phyloP scores from a whole-genome alignment of 2,329 filamentous ascomycete species.

The Cercospora berteroae region DNA sequence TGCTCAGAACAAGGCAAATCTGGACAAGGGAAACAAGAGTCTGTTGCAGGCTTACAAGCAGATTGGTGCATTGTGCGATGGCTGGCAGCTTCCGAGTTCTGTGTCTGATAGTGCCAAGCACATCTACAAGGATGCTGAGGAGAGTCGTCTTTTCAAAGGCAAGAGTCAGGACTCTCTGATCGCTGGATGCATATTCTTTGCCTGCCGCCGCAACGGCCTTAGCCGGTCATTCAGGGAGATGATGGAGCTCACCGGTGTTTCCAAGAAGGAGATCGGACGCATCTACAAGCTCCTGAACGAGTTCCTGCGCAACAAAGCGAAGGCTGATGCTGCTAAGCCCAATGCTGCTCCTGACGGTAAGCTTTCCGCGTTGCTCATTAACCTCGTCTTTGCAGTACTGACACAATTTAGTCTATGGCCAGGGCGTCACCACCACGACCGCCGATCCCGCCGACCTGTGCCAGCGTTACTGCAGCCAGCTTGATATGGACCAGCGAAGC shows the following conservation, averaged over 20 bases:
- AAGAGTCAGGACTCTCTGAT: conserved; percentile 93
- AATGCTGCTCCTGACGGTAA: conserved; percentile 48
- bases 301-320: conserved; percentile 73
- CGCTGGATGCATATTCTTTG: conserved; percentile 95
- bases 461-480: conserved; percentile 81
- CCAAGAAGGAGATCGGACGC: conserved; percentile 94
- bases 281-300: conserved; percentile 92
- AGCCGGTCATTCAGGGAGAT: conserved; percentile 93
- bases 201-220: conserved; percentile 83
- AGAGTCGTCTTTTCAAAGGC: conserved; percentile 90
- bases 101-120: conserved; percentile 90
- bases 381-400: neutral
- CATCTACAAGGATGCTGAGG: conserved; percentile 91
- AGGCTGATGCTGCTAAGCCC: conserved; percentile 22
- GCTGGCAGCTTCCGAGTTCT: conserved; percentile 74
- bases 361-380: conserved; percentile 22
- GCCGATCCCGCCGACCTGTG: conserved; percentile 58
- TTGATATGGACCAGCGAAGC: conserved; percentile 71
- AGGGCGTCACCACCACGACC: conserved; percentile 32
- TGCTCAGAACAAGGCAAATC: conserved; percentile 75
- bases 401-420: conserved; percentile 27
- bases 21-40: conserved; percentile 79
- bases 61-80: conserved; percentile 83
- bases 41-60: conserved; percentile 82
- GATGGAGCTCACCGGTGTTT: conserved; percentile 85